These are phyloP conservation scores for Arthrobotrys entomopaga DNA, from an alignment of 2,329 filamentous ascomycete species.

Conservation along the genomic window DNA sequence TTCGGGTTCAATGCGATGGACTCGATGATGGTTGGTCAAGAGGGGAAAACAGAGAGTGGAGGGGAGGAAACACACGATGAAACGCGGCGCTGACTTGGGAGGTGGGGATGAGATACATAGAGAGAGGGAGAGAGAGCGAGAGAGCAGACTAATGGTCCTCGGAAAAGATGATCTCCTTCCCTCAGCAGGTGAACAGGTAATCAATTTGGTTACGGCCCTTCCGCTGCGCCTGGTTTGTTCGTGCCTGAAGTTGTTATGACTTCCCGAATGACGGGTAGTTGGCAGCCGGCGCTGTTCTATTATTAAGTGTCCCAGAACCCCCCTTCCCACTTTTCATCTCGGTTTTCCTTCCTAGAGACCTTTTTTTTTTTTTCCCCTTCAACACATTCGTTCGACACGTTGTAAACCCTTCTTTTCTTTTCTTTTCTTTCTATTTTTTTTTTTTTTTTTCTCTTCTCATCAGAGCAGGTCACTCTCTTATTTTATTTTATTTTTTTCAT, in stretches of 20 bases:
- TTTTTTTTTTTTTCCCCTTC: too few relatives aligned
- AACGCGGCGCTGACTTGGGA: slow-evolving; percentile 15
- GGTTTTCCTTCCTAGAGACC: not conserved
- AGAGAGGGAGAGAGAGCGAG: too few relatives aligned
- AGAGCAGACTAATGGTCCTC: not conserved
- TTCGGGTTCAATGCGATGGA: not conserved
- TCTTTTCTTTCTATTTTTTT: slow-evolving; percentile 14
- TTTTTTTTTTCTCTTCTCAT: slow-evolving; percentile 19
- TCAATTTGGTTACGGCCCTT: not conserved
- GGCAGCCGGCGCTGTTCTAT: not conserved
- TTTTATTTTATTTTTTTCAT: not conserved
- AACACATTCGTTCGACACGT: slow-evolving; percentile 11
- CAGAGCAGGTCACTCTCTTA: slow-evolving; percentile 49
- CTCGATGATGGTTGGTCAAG: not conserved
- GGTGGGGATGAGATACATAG: not conserved
- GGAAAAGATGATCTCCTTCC: not conserved
- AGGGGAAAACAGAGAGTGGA: not conserved
- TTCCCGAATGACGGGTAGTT: too few relatives aligned
- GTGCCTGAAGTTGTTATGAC: not conserved
- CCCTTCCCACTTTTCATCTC: slow-evolving; percentile 27
- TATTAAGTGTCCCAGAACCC: slow-evolving; percentile 13
- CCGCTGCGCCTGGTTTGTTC: not conserved
- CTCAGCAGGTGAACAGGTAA: slow-evolving; percentile 14
- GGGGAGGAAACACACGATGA: slow-evolving; percentile 42
- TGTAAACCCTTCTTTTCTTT: slow-evolving; percentile 3